phyloP scores from a whole-genome alignment of 495 filamentous ascomycete species.

The Lasiosphaeriaceae sp. region DNA sequence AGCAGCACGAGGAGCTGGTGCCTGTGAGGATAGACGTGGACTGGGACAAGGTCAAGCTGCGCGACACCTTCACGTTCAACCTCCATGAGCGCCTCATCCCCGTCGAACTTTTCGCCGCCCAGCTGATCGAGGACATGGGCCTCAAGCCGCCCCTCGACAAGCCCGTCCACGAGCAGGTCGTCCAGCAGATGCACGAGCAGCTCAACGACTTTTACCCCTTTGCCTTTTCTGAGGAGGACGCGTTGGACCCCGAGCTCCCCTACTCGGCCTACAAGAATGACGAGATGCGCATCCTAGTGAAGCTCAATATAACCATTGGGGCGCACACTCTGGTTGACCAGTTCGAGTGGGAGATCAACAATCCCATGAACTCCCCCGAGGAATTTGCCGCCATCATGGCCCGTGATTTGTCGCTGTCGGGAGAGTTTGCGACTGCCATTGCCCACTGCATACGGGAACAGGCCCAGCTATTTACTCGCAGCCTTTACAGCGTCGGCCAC shows the following conservation, averaged over 20 bases:
- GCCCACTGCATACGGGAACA: constrained; percentile 97
- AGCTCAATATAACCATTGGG: constrained; percentile 96
- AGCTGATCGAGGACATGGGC: constrained; percentile 87
- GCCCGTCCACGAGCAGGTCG: constrained; percentile 71
- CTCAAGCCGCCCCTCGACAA: constrained; percentile 61
- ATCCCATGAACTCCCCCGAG: constrained; percentile 86
- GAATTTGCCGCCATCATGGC: constrained; percentile 89
- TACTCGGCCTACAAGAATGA: constrained; percentile 97
- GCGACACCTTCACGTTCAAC: constrained; percentile 99
- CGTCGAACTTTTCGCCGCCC: constrained; percentile 76
- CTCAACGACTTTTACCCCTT: constrained; percentile 90
- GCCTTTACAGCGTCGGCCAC: constrained; percentile 87
- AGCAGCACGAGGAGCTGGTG: constrained; percentile 85
- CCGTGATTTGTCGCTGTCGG: constrained; percentile 83
- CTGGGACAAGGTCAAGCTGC: constrained; percentile 89
- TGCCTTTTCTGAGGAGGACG: constrained; percentile 81
- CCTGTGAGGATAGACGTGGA: constrained; percentile 91
- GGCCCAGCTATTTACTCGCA: constrained; percentile 86
- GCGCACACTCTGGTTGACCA: constrained; percentile 92
- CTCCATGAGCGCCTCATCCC: constrained; percentile 82
- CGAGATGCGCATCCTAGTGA: constrained; percentile 93
- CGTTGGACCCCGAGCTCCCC: constrained; percentile 83
- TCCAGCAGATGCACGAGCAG: constrained; percentile 81
- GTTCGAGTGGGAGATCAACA: constrained; percentile 99
- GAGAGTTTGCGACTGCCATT: constrained; percentile 96